Base-by-base conservation (phyloP, 2,329 filamentous ascomycete genomes). In the Phaeosphaeriaceae sp. region DNA sequence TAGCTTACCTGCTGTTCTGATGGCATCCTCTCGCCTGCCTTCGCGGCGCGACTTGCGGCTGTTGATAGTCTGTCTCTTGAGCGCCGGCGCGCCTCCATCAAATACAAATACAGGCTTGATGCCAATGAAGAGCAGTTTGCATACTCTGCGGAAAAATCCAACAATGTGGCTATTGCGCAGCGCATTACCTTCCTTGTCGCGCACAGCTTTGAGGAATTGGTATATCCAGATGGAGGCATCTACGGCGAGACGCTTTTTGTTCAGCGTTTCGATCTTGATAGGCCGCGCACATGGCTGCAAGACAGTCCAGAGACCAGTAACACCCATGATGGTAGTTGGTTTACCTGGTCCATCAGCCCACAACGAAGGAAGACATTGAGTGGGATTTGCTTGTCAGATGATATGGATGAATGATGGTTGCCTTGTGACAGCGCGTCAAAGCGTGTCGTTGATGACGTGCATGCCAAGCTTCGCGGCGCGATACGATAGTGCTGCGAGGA, bases 171-270 rank as follows among this genome's bases (percentile, higher is more conserved):
- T 93, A 77, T 97, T 99, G 57, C 92, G 90, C 43, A 99, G 81
- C 1, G 94, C 94, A 69, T 99, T 96, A 45, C 94, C 94, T 75
- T 99, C 94, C 68, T 97, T 97, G 76, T 99, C 94, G 64, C 94
- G 92, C 9, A 99, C 94, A 8, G 95, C 94, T 78, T 99, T 99
- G 64, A 99, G 85, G 68, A 99, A 99, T 71, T 99, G 94, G 80
- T 99, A 99, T 64, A 99, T 97, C 94, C 94, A 99, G 71, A 99
- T 99, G 11, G 92, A 97, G 50, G 95, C 94, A 76, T 99, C 94
- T 60, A 99, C 91, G 38, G 94, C 95, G 41, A 99, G 88, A 13
- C 94, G 91, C 77, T 96, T 97, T 63, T 89, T 90, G 74, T 97
- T 97, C 52, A 99, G 86, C 12, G 93, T 96, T 64, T 95, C 92